Base-by-base conservation (phyloP, 1,284 basidiomycete species). In the Cystobasidium sp. region DNA sequence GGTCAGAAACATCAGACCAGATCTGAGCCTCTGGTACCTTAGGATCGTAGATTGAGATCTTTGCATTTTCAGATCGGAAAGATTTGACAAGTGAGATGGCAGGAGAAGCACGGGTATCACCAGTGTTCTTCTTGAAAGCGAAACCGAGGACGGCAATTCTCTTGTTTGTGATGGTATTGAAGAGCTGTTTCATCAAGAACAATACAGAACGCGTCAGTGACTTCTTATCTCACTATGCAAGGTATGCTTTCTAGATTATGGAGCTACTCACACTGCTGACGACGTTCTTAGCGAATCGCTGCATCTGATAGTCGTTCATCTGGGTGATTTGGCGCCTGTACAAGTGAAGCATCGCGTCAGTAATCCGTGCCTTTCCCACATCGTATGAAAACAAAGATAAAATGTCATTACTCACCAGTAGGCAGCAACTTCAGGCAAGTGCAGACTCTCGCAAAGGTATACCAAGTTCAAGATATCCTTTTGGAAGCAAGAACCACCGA, bases 401-500 rank as follows among this genome's bases (percentile, higher is more conserved):
- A 63, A 84, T 4, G 14, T 20, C 24, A 31, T 82, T 76, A 84
- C 83, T 64, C 80, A 79, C 96, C 96, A 99, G 87, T 99, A 99
- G 52, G 90, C 91, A 58, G 95, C 95, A n/a, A 99, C 96, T 83
- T 97, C 92, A 61, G 94, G 93, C 68, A 99, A 86, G 83, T 97
- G 93, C 75, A 95, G 85, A 77, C 90, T 93, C 86, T 98, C 94
- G 82, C 89, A 91, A 51, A 97, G 88, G 85, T 99, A 99, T 67
- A 98, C 96, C 75, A 99, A 86, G 86, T 99, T 99, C 80, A 99
- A 89, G 82, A 99, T 98, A 83, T 99, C 96, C 84, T 97, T 97
- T 85, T 97, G 94, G 91, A 99, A 99, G 85, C 97, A 99, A 47
- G 92, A 94, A 46, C 96, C 96, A 78, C 96, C 96, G 80, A 98